A percentile compares a stretch with the other conserved stretches of the same genome.
Conservation (phyloP, 257 asterid genomes). For the Solanum peruvianum region DNA sequence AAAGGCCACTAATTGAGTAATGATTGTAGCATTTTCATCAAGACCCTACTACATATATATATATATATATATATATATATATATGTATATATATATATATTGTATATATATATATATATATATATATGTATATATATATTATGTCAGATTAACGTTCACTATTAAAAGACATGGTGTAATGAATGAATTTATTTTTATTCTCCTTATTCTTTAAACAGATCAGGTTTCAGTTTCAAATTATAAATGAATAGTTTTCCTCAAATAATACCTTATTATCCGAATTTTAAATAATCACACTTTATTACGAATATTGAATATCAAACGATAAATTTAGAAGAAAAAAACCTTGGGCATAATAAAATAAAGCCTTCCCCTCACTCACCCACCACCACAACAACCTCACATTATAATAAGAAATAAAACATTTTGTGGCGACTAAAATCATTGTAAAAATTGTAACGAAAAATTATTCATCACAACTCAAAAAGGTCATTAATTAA, state of each 20-base stretch:
- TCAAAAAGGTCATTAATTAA: not conserved
- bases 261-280: too few species aligned
- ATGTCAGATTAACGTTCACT: not conserved
- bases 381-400: not conserved
- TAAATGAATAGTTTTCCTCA: too few species aligned
- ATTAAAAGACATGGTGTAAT: too few species aligned
- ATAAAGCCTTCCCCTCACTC: not conserved
- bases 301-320: too few species aligned
- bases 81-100: not conserved
- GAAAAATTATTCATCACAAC: not conserved
- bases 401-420: not conserved
- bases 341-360: not conserved
- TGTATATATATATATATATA: not conserved
- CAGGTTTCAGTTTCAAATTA: accelerated
- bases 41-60: not conserved
- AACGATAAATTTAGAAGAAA: not conserved
- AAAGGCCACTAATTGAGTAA: not conserved
- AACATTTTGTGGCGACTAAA: not conserved
- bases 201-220: too few species aligned
- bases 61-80: not conserved
- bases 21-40: not conserved
- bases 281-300: too few species aligned
- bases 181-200: too few species aligned
- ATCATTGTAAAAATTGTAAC: not conserved
- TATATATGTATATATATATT: not conserved